Evolutionary conservation across 495 filamentous ascomycete genomes (phyloP), one percentile per base, ranked within the genome.

Genomic region (Podospora appendiculata): DNA sequence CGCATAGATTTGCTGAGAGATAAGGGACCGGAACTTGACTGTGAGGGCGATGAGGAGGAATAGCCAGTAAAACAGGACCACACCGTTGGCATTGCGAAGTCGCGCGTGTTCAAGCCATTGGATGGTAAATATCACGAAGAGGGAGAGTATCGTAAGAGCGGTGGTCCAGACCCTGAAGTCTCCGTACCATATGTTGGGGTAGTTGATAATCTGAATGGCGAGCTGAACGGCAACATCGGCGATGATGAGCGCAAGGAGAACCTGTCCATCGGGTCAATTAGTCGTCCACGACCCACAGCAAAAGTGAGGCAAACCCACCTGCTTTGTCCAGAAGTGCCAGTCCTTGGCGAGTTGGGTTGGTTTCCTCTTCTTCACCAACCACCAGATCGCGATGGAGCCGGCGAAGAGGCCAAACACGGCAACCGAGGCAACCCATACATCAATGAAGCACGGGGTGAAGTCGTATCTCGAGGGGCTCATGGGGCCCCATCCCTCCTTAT

Each of bases 11-110:
- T 88, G 73, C 57, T 91, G 87, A 14, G 87, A 80, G 51, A 96
- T 77, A 46, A 95, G 77, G 4, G 93, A 95, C 47, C 90, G 88
- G 46, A 96, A 75, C 72, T 96, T 96, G 61, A 99, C 79, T 16
- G 77, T 81, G 59, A 85, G 85, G 10, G 81, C 81, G 63, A 95
- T 86, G 53, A 92, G 73, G 49, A 96, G 83, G 59, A 95, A 84
- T 8, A 95, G 76, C 94, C 94, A 99, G 77, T 93, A 99, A 69
- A 96, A 91, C 41, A 99, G 74, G 14, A 94, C 90, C 17, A 96
- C 88, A 6, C 89, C 92, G 65, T 95, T 95, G 19, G 94, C 84
- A 63, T 93, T 87, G 32, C 91, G 82, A 57, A 88, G 87, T 40
- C 93, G 81, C 68, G 82, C 82, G 70, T 97, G 90, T 66, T 99